Base-by-base conservation (phyloP, 768 basidiomycete genomes). In the Phaffia tasmanica region DNA sequence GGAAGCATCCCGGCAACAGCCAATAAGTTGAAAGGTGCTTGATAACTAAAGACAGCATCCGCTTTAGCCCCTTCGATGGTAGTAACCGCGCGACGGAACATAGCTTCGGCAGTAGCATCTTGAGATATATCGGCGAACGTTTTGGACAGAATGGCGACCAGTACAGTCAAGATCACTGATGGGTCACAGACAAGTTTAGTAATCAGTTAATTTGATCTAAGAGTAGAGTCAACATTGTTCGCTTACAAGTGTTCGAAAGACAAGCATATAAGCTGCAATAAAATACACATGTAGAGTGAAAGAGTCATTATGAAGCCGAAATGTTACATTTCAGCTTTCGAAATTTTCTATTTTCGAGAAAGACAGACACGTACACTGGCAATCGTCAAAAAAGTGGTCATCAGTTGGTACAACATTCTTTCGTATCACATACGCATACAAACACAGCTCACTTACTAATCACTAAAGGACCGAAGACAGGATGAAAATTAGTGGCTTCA, bases 91-190 rank as follows among this genome's bases (percentile, higher is more conserved):
- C 86, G 86, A 57, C 94, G 81, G 75, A 94, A 97, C 91, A 95
- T 91, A 1, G 88, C 88, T 88, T 94, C 70, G 25, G 59, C 59
- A 15, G 59, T 68, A 16, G 94, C 95, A 76, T 97, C 91, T 71
- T 89, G 86, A 70, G 86, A 93, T 72, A 98, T 90, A 8, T 83
- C 88, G 0, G 93, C 85, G 75, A 99, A 99, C 0, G 95, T 97
- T 73, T 97, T 89, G 7, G 90, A 90, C 29, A 99, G 79, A 58
- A 98, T 97, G 5, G 75, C 73, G 50, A 79, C 70, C 8, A 76
- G 72, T 4, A 73, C 72, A 14, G 95, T 98, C 50, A 98, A 80
- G 14, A 99, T 59, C 18, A 69, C 63, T 64, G 53, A 25, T 23
- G 23, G 47, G 25, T 5, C 4, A 25, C 47, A 25, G 47, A 29